Evolutionary conservation across 306 rosid species (phyloP).

Genomic region (Adenanthera pavonina): DNA sequence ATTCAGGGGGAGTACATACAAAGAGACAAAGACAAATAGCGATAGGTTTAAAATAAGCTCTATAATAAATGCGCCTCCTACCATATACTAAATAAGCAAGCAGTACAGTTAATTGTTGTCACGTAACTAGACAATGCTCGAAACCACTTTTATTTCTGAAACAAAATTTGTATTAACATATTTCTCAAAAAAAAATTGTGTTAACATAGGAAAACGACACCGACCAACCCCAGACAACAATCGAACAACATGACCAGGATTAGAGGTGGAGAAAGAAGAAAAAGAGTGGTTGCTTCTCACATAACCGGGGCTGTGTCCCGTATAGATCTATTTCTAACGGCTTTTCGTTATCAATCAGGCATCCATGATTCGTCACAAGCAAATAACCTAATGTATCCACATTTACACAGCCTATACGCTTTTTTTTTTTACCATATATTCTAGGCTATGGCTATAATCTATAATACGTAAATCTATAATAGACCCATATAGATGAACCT

Average conservation of each 20-base stretch:
- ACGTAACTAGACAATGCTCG: not conserved
- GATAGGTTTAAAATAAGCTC: not conserved
- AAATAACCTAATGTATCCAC: conserved; percentile 32
- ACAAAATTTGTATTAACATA: too few species aligned
- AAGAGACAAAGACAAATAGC: conserved; percentile 37
- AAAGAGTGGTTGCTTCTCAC: not conserved
- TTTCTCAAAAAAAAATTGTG: too few species aligned
- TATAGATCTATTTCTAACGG: conserved; percentile 34
- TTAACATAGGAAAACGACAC: conserved; percentile 6
- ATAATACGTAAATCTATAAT: too few species aligned
- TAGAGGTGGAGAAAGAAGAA: not conserved
- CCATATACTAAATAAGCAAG: not conserved
- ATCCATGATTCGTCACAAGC: not conserved
- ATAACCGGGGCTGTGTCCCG: not conserved
- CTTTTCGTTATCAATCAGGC: conserved; percentile 30
- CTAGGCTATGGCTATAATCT: not conserved
- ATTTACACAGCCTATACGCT: not conserved
- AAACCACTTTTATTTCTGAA: not conserved
- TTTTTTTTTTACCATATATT: not conserved
- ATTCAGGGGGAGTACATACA: conserved; percentile 37
- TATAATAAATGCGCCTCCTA: not conserved
- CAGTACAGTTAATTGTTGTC: not conserved
- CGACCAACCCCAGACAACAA: not conserved
- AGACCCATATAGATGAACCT: not conserved
- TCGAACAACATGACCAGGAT: conserved; percentile 3